Evolutionary conservation across 2,329 filamentous ascomycete genomes (phyloP), one percentile per base, ranked within the genome.

Genomic region (Magnaporthiopsis poae): DNA sequence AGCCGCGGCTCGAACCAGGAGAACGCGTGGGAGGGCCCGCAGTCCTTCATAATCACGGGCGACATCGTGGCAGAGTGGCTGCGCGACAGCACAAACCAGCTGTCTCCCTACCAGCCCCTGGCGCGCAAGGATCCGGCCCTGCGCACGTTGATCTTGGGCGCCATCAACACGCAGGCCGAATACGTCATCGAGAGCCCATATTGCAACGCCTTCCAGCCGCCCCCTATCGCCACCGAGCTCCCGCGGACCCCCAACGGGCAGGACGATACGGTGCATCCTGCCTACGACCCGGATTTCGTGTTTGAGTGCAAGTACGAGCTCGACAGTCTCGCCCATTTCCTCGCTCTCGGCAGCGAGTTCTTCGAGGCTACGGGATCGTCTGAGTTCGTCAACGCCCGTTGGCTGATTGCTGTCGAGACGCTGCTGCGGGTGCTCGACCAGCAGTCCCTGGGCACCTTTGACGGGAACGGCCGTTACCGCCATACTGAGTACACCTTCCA

Each of bases 261-360:
- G 75, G 85, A 89, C 27, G 95, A 99, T 73, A 78, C 75, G 11
- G 95, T 99, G 0, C 92, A 96, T 72, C 95, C 95, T 0, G 82
- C 83, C 0, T 98, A 96, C 74, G 92, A 98, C 73, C 89, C 89
- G 0, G 86, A 83, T 0, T 85, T 88, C 63, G 95, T 99, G 3
- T 99, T 97, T 70, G 95, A 99, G 78, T 99, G 95, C 85, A 99
- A 99, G 78, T 99, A 98, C 77, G 95, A 99, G 80, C 87, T 99
- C 29, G 95, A 99, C 78, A 97, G 93, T 11, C 82, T 99, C 0
- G 95, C 93, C 0, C 89, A 96, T 74, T 99, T 99, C 76, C 83
- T 99, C 7, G 87, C 90, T 0, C 80, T 99, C 2, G 86, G 84
- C 25, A 97, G 96, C 72, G 88, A 96, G 71, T 98, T 96, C 77